Conservation (phyloP, 306 rosid species). For the Luffa acutangula region DNA sequence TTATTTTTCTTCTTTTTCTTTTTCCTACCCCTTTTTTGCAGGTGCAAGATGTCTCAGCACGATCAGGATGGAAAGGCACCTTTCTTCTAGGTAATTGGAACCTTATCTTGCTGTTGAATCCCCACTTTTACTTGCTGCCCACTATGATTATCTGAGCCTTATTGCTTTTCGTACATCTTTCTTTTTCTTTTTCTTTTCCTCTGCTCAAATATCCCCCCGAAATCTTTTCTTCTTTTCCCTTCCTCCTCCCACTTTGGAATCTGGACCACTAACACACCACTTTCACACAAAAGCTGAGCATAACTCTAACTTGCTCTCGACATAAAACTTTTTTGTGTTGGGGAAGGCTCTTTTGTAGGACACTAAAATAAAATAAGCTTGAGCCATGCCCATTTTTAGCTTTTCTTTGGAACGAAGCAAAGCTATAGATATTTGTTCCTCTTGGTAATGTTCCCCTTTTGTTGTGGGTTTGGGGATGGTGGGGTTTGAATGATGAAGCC, state of each 20-base stretch:
- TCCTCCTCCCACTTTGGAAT: not conserved
- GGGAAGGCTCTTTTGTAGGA: not conserved
- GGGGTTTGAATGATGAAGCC: conserved; percentile 8
- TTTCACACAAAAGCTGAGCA: not conserved
- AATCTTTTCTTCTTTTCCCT: not conserved
- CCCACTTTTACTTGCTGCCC: conserved; percentile 3
- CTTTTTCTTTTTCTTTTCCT: not conserved
- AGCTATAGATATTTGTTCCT: not conserved
- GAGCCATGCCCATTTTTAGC: not conserved
- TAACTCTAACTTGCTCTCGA: not conserved
- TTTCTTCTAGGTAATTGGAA: conserved; percentile 8
- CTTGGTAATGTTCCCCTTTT: not conserved
- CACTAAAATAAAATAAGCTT: not conserved
- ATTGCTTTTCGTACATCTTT: not conserved
- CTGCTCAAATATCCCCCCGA: not conserved
- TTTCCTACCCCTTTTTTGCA: not conserved
- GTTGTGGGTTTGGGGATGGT: not conserved
- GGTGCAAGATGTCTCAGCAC: conserved; percentile 4
- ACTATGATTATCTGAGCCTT: not conserved
- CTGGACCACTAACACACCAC: conserved; percentile 3
- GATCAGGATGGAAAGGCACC: not conserved
- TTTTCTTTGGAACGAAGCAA: conserved; percentile 8
- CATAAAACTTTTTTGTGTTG: not conserved
- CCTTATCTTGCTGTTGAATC: conserved; percentile 12
- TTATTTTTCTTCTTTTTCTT: not conserved